phyloP scores from a whole-genome alignment of 192 early-diverging fungal genomes.

The Linderina pennispora region DNA sequence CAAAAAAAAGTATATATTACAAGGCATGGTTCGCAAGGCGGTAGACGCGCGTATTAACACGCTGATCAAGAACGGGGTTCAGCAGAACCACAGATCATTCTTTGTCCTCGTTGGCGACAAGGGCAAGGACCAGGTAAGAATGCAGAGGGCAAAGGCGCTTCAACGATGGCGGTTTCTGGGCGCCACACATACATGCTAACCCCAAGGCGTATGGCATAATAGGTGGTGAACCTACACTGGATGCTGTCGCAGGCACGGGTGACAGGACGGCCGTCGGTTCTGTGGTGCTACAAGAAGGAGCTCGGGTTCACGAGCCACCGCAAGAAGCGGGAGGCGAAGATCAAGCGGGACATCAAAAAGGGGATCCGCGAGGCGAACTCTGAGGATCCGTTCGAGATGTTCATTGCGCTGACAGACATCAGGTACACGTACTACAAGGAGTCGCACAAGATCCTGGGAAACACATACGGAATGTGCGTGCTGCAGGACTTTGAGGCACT shows the following conservation, averaged over 20 bases:
- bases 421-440: conserved; percentile 99
- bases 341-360: conserved; percentile 89
- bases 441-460: conserved; percentile 95
- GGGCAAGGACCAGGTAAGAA: conserved; percentile 77
- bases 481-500: conserved; percentile 98
- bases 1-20: no score
- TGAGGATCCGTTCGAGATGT: conserved; percentile 99
- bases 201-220: no score
- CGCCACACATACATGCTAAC: no score
- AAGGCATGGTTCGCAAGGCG: conserved; percentile 81
- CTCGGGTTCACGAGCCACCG: conserved; percentile 92
- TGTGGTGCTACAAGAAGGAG: conserved; percentile 99
- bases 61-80: conserved; percentile 88
- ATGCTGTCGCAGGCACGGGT: conserved; percentile 91
- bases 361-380: conserved; percentile 86
- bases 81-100: conserved; percentile 86
- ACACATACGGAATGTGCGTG: conserved; percentile 98
- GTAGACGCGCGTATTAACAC: conserved; percentile 94
- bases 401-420: conserved; percentile 91
- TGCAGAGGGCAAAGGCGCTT: no score
- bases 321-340: conserved; percentile 94
- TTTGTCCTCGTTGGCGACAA: conserved; percentile 96
- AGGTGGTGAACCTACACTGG: conserved; percentile 97
- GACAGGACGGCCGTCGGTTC: conserved; percentile 82
- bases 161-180: no score